Conservation (phyloP, 805 yeast genomes). For the Ogataea saltuana region DNA sequence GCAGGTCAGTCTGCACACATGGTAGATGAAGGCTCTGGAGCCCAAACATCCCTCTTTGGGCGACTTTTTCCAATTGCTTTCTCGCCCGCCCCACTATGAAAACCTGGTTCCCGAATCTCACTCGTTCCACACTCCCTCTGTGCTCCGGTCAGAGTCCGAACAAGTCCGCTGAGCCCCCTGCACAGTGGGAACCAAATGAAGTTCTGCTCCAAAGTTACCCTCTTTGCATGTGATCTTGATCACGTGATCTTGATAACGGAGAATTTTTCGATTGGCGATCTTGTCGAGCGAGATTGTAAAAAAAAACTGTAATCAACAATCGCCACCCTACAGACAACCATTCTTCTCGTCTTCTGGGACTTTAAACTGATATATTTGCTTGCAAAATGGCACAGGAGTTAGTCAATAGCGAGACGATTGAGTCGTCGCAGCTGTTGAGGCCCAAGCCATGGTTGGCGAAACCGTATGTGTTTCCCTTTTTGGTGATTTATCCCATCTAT, state of each 20-base stretch:
- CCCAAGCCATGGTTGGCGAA: constrained; percentile 60
- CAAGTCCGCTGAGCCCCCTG: too few relatives aligned
- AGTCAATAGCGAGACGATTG: constrained; percentile 73
- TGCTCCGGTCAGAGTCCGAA: too few relatives aligned
- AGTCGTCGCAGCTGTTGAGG: constrained; percentile 70
- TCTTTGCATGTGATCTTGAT: neutral
- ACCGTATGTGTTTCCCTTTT: constrained; percentile 83
- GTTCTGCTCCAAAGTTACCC: too few relatives aligned
- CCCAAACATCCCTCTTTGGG: too few relatives aligned
- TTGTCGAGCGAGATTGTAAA: constrained; percentile 3
- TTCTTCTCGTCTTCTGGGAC: constrained; percentile 54
- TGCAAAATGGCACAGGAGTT: constrained; percentile 33
- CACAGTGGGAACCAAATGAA: too few relatives aligned
- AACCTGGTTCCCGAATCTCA: too few relatives aligned
- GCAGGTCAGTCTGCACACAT: too few relatives aligned
- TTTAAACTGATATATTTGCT: constrained; percentile 62
- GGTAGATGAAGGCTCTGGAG: too few relatives aligned
- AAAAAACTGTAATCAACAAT: neutral
- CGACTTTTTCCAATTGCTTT: too few relatives aligned
- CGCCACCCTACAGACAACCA: neutral
- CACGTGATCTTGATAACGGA: constrained; percentile 4
- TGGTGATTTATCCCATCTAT: constrained; percentile 74
- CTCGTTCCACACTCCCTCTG: too few relatives aligned
- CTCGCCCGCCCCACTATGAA: too few relatives aligned
- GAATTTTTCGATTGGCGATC: constrained; percentile 4